phyloP scores from a whole-genome alignment of 2,329 filamentous ascomycete species.

The Claviceps spartinae region DNA sequence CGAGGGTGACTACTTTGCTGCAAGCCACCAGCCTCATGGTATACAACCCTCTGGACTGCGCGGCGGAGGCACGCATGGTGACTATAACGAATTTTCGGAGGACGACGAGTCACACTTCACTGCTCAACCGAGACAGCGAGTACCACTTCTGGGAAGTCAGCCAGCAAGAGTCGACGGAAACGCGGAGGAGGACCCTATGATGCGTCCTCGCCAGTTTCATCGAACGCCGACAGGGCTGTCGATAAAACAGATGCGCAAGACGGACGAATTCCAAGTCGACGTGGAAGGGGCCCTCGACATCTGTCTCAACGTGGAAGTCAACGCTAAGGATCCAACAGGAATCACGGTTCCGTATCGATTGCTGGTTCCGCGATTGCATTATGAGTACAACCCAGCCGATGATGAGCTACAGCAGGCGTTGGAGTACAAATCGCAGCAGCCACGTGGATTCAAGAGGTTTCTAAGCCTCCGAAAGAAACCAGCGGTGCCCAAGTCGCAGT shows the following conservation, averaged over 20 bases:
- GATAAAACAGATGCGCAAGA: slow-evolving; percentile 43
- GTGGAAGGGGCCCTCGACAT: slow-evolving; percentile 77
- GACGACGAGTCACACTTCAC: slow-evolving; percentile 47
- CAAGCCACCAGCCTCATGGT: slow-evolving; percentile 9
- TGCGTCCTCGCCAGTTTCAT: slow-evolving; percentile 36
- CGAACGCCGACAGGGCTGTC: slow-evolving; percentile 58
- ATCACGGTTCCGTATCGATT: slow-evolving; percentile 80
- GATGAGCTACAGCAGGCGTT: slow-evolving; percentile 15
- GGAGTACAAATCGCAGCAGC: slow-evolving; percentile 14
- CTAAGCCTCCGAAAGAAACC: slow-evolving; percentile 30
- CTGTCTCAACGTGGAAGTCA: slow-evolving; percentile 79
- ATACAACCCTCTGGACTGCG: slow-evolving; percentile 20
- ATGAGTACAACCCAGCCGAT: slow-evolving; percentile 34
- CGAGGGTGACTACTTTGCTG: slow-evolving; percentile 18
- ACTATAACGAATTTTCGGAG: slow-evolving; percentile 30
- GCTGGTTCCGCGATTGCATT: slow-evolving; percentile 65
- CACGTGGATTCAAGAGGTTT: slow-evolving; percentile 29
- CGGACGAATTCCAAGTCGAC: slow-evolving; percentile 49
- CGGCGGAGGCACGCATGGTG: slow-evolving; percentile 26
- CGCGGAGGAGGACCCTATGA: slow-evolving; percentile 9
- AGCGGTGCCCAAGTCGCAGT: slow-evolving; percentile 7
- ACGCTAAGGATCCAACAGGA: slow-evolving; percentile 70
- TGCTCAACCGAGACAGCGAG: slow-evolving; percentile 21
- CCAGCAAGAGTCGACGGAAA: slow-evolving; percentile 12
- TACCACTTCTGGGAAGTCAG: slow-evolving; percentile 17